phyloP scores from a whole-genome alignment of 345 rosid genomes.

The Gossypium thurberi region DNA sequence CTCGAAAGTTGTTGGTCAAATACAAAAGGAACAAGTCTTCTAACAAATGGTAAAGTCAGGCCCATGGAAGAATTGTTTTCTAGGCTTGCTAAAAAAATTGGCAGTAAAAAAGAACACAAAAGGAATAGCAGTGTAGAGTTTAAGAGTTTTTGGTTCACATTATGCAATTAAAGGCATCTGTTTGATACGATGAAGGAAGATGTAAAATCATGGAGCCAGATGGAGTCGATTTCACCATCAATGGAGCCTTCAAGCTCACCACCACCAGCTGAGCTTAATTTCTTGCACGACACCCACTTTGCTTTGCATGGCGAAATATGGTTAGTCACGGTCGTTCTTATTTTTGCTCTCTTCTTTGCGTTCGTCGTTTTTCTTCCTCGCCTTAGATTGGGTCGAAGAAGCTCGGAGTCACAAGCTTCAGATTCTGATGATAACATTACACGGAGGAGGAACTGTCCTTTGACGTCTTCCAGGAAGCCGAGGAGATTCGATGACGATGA shows the following conservation, averaged over 20 bases:
- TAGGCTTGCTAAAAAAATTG: not conserved
- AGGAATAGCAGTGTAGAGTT: not conserved
- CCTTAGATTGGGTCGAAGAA: not conserved
- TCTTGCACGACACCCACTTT: not conserved
- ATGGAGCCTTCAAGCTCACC: conserved; percentile 1
- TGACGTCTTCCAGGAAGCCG: not conserved
- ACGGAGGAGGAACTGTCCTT: too few species aligned
- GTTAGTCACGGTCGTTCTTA: not conserved
- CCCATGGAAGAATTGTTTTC: not conserved
- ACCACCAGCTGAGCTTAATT: not conserved
- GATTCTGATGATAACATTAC: not conserved
- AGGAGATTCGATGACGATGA: not conserved
- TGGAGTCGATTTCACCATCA: not conserved
- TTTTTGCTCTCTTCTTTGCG: not conserved
- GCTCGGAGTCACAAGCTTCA: too few species aligned
- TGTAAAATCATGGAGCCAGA: not conserved
- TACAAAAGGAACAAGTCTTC: not conserved
- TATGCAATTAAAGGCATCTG: conserved; percentile 1
- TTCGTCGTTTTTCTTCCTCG: not conserved
- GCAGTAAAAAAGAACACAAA: not conserved
- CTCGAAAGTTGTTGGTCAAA: too few species aligned
- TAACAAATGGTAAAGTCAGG: not conserved
- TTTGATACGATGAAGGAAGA: not conserved
- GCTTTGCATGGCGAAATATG: conserved; percentile 12
- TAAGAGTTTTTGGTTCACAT: not conserved